These are phyloP conservation scores for Pyronema omphalodes DNA, from an alignment of 495 filamentous ascomycete genomes.

Conservation along the genomic window DNA sequence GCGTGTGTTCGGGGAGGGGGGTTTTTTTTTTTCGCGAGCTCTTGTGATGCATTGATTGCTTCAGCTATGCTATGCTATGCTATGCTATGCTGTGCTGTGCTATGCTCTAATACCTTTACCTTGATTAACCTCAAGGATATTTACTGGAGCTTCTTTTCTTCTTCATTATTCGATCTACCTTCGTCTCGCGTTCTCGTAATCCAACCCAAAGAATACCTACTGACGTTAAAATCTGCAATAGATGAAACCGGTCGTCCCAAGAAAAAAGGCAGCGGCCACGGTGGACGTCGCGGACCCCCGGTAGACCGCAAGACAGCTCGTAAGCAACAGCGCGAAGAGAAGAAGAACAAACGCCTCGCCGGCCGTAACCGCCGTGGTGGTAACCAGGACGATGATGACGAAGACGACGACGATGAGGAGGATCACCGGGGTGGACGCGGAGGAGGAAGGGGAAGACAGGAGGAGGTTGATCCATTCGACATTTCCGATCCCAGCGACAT, in stretches of 20 bases:
- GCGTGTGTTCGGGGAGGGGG: too few species aligned
- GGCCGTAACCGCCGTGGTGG: constrained; percentile 4
- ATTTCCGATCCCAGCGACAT: background rate
- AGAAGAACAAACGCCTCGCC: constrained; percentile 20
- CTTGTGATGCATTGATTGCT: too few species aligned
- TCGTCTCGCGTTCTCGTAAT: too few species aligned
- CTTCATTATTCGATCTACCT: too few species aligned
- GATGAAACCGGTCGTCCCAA: background rate
- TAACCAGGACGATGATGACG: background rate
- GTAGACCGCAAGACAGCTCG: constrained; percentile 32
- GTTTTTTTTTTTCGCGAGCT: too few species aligned
- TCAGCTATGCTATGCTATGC: too few species aligned
- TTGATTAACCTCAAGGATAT: too few species aligned
- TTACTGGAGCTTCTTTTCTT: too few species aligned
- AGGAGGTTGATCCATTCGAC: background rate
- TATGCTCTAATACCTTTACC: too few species aligned
- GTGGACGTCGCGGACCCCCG: constrained; percentile 8
- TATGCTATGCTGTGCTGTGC: too few species aligned
- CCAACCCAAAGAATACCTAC: too few species aligned
- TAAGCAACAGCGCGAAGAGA: constrained; percentile 31
- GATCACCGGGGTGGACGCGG: background rate
- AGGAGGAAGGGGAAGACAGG: background rate
- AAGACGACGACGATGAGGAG: constrained; percentile 21
- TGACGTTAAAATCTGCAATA: background rate
- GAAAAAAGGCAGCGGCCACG: background rate